Conservation (phyloP, 176 grass and related monocot species). For the Bolboschoenus planiculmis region DNA sequence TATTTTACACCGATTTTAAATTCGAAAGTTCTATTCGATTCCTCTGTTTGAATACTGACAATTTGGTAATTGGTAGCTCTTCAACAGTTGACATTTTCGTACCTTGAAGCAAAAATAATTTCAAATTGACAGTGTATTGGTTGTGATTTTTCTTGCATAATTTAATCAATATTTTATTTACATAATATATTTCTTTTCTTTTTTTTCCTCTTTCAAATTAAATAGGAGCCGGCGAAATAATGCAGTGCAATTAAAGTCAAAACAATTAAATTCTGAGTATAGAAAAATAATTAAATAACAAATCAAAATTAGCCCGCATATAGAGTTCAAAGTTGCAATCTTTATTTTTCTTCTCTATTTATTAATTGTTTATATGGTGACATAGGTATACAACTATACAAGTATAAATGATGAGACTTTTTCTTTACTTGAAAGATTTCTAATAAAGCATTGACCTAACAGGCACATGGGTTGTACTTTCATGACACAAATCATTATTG, state of each 20-base stretch:
- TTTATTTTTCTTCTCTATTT: not conserved
- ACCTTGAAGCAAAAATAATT: constrained; percentile 16
- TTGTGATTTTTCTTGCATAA: not conserved
- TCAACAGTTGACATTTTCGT: not conserved
- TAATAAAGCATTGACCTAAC: constrained; percentile 13
- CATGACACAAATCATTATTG: constrained; percentile 5
- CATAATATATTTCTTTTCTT: not conserved
- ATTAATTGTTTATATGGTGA: not conserved
- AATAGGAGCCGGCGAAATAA: not conserved
- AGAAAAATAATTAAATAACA: not conserved
- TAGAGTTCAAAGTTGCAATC: not conserved
- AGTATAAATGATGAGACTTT: not conserved
- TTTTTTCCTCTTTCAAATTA: not conserved
- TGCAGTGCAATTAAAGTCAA: not conserved
- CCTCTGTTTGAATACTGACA: constrained; percentile 13
- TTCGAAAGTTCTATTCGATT: not conserved
- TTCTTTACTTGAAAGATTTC: constrained; percentile 17
- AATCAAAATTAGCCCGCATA: not conserved
- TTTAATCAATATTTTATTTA: not conserved
- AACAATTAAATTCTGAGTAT: not conserved
- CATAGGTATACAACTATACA: not conserved
- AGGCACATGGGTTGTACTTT: constrained; percentile 17
- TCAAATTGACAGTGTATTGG: not conserved
- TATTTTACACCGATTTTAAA: not conserved
- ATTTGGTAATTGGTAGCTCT: not conserved